Conservation (phyloP, 495 filamentous ascomycete species). For the Penicillium subrubescens region DNA sequence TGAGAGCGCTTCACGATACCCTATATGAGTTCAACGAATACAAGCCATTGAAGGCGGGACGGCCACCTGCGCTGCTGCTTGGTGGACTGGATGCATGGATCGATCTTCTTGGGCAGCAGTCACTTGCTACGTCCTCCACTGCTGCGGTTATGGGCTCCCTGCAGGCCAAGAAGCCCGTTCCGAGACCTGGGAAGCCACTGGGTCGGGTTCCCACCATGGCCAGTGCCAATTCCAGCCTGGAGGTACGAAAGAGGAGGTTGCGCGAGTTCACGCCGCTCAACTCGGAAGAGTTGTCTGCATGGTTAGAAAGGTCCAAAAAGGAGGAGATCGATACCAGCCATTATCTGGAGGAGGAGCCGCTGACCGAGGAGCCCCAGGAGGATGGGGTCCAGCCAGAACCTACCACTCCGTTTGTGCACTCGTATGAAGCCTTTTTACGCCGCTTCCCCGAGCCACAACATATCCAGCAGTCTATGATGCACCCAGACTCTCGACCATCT, state of each 20-base stretch:
- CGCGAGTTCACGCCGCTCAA: conserved; percentile 62
- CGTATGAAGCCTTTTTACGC: conserved; percentile 77
- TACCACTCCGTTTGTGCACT: conserved; percentile 50
- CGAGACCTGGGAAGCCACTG: conserved; percentile 50
- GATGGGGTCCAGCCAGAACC: conserved; percentile 36
- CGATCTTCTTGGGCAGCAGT: conserved; percentile 70
- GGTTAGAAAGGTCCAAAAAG: conserved; percentile 60
- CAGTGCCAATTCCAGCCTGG: conserved; percentile 53
- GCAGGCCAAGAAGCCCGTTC: conserved; percentile 37
- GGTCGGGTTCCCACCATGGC: conserved; percentile 53
- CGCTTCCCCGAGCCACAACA: conserved; percentile 74
- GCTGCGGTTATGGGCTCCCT: conserved; percentile 51
- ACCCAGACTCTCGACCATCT: conserved; percentile 31
- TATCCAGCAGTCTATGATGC: conserved; percentile 76
- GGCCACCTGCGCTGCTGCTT: conserved; percentile 71
- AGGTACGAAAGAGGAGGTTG: conserved; percentile 57
- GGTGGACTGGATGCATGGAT: conserved; percentile 89
- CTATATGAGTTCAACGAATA: conserved; percentile 82
- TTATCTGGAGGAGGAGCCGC: conserved; percentile 42
- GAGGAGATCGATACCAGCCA: conserved; percentile 53
- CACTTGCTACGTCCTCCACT: conserved; percentile 61
- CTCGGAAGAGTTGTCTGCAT: conserved; percentile 60
- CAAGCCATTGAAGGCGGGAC: conserved; percentile 61
- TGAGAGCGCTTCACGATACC: conserved; percentile 74
- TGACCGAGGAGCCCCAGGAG: conserved; percentile 42